phyloP scores from a whole-genome alignment of 805 yeast species.

The Candida loeiensis region DNA sequence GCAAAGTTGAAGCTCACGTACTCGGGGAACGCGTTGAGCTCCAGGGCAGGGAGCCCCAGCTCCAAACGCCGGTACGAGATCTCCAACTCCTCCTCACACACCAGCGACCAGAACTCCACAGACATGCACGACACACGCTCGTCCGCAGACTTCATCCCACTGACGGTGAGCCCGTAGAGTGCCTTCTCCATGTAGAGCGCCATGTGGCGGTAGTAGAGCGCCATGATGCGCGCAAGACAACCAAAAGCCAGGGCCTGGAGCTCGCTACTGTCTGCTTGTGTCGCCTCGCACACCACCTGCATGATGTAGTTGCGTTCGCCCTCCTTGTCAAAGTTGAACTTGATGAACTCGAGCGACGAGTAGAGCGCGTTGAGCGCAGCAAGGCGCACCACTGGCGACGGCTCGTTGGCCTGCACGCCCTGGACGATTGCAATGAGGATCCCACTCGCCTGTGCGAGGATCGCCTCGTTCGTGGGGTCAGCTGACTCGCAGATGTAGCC shows the following conservation, averaged over 20 bases:
- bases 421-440: conserved; percentile 93
- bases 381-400: conserved; percentile 68
- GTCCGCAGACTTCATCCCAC: conserved; percentile 83
- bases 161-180: conserved; percentile 79
- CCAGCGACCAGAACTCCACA: conserved; percentile 98
- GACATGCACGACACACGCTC: conserved; percentile 96
- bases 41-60: conserved; percentile 41
- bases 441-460: conserved; percentile 83
- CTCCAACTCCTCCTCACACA: conserved; percentile 95
- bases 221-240: conserved; percentile 89
- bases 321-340: conserved; percentile 82
- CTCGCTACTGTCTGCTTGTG: conserved; percentile 81
- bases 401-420: conserved; percentile 86
- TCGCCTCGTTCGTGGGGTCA: conserved; percentile 74
- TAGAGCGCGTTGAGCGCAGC: conserved; percentile 92
- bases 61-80: conserved; percentile 67
- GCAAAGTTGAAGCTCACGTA: conserved; percentile 76
- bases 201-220: conserved; percentile 85
- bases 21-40: conserved; percentile 33
- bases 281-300: conserved; percentile 99
- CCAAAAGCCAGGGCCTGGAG: conserved; percentile 95
- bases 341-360: conserved; percentile 85
- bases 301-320: conserved; percentile 95
- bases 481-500: conserved; percentile 96
- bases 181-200: conserved; percentile 97